Evolutionary conservation across 345 rosid species (phyloP), one percentile per base, ranked within the genome.

Genomic region (Sonneratia caseolaris): DNA sequence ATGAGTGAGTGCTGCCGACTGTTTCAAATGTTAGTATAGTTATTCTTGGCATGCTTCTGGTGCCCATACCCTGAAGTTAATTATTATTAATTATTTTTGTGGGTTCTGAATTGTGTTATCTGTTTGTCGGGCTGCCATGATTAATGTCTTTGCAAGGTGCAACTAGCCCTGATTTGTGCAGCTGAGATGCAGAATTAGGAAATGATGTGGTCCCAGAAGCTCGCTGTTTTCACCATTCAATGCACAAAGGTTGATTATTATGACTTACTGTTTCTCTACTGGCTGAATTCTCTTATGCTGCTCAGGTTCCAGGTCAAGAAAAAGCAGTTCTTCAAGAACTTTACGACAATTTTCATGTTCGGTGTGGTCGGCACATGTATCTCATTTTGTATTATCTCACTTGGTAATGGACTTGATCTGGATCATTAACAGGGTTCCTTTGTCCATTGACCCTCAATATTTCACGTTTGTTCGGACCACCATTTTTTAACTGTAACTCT

Each of bases 251-350:
- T 15, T 48, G 53, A 11, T 48, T 15, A 14, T 10, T 13, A 16
- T 48, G 18, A 15, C 3, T 13, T 0, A 16, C 32, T 27, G 18
- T 48, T 15, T 15, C 12, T 48, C 53, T 0, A 15, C 2, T 10
- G 22, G 35, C 22, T 59, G 22, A 59, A 3, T 11, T 5, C 70
- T 40, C 49, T 43, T 10, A 6, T 45, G 38, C 24, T 37, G 27
- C 82, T 27, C 86, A 89, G 96, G 74, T 87, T 89, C 79, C 96
- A 89, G 84, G 96, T 89, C 62, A 89, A 89, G 80, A 89, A 87
- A 73, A 89, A 89, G 82, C 86, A 82, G 51, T 85, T 87, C 74
- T 89, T 89, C 86, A 83, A 85, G 88, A 89, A 89, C 72, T 87
- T 87, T 76, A 78, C 88, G 1, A 84, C 76, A 42, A 89, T 87